Evolutionary conservation across 257 asterid genomes (phyloP), one percentile per base, ranked within the genome.

Genomic region (Ligustrum vulgare): DNA sequence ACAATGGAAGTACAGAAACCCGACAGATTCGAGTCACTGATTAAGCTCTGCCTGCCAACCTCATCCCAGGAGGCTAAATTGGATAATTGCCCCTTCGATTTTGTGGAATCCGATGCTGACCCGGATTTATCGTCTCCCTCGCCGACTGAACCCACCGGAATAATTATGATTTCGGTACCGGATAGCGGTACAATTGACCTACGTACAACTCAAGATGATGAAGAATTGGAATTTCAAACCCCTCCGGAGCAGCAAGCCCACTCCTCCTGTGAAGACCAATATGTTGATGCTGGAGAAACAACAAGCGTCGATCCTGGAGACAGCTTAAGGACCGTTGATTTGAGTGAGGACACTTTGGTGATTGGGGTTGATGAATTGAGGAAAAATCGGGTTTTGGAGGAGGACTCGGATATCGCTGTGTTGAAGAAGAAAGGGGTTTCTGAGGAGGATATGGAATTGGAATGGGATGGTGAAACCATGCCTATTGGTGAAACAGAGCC

Each of bases 171-270:
- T 45, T 73, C 89, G 13, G 70, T 32, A 67, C 72, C 84, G 0
- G 80, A 65, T 43, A 82, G 79, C 54, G 22, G 25, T 58, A 45
- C 86, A 13, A 60, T 32, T 39, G 47, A 45, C 1, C 47, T 67
- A 4, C 23, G 56, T 41, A 41, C 22, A 6, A 23, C 71, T 1
- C 54, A 71, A 5, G 86, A 77, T 72, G 88, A 79, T n/a, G 79
- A 77, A 25, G 73, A 80, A 8, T 80, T 51, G 43, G 18, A 23
- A 25, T 83, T 77, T 69, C 82, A 64, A 74, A 83, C 87, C 51
- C 87, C 86, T 25, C 86, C 87, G 39, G 85, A 78, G 84, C 84
- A 81, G 31, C 75, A 77, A 78, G 18, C 47, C 18, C 67, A 15
- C 15, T 22, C 8, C 34, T 82, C 86, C 15, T 78, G 86, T 3